Evolutionary conservation across 139 green algal genomes (phyloP).

Genomic region (Chlamydomonas asymmetrica): DNA sequence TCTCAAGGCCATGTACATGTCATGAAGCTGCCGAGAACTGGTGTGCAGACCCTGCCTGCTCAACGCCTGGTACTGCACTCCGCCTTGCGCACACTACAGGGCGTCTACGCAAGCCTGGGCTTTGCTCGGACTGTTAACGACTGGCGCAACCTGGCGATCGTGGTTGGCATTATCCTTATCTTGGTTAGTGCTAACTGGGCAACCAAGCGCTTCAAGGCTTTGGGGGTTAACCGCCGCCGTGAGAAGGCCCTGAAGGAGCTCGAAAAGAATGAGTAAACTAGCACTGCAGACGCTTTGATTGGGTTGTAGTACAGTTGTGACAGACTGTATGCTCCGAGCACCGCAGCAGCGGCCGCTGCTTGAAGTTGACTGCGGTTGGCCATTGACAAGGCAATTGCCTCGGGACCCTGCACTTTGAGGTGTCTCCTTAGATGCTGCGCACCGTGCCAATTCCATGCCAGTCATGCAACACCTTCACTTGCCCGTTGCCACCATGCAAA

Average conservation of each 20-base stretch:
- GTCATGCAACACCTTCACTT: conserved; percentile 7
- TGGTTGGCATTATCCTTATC: conserved; percentile 13
- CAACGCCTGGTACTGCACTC: not conserved
- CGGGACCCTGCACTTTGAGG: too few species aligned
- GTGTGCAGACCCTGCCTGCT: too few species aligned
- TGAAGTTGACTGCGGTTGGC: too few species aligned
- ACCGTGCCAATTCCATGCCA: too few species aligned
- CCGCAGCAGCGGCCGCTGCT: too few species aligned
- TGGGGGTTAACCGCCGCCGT: conserved; percentile 25
- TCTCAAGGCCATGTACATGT: not conserved
- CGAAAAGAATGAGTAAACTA: conserved; percentile 38
- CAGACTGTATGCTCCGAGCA: too few species aligned
- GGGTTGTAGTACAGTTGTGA: too few species aligned
- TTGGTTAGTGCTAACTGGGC: conserved; percentile 36
- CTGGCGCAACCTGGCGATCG: conserved; percentile 51
- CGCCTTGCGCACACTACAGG: conserved; percentile 23
- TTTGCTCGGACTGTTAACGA: conserved; percentile 33
- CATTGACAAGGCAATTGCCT: too few species aligned
- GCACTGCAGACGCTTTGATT: too few species aligned
- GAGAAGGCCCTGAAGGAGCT: conserved; percentile 36
- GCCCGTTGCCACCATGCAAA: too few species aligned
- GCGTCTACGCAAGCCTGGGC: conserved; percentile 42
- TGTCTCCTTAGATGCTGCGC: too few species aligned
- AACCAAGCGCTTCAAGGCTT: conserved; percentile 9
- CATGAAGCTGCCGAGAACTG: not conserved